Conservation (phyloP, 2,329 filamentous ascomycete species). For the Emergomyces orientalis region DNA sequence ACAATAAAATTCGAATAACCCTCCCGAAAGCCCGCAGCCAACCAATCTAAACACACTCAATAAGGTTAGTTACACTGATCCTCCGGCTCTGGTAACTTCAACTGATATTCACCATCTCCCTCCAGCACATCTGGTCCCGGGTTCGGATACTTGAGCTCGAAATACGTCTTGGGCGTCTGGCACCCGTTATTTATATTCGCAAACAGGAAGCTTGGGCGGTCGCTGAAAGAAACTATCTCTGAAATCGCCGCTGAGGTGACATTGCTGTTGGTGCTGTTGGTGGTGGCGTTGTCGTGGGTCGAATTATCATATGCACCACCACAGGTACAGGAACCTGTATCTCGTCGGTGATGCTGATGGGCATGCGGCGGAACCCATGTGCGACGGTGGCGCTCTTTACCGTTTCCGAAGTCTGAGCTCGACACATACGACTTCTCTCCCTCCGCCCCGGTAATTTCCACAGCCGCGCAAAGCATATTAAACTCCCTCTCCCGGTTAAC, state of each 20-base stretch:
- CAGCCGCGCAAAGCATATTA: slow-evolving; percentile 39
- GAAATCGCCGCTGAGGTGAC: neutral
- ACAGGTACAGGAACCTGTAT: neutral
- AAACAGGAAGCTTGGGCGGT: slow-evolving; percentile 35
- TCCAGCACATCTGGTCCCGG: slow-evolving; percentile 36
- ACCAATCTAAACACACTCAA: neutral
- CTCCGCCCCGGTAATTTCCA: slow-evolving; percentile 29
- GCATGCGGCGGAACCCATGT: neutral
- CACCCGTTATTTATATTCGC: slow-evolving; percentile 36
- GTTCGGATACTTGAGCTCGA: slow-evolving; percentile 37
- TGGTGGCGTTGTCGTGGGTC: neutral
- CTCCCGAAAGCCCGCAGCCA: neutral
- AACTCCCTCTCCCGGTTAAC: slow-evolving; percentile 41
- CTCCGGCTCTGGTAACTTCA: slow-evolving; percentile 27
- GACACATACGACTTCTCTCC: neutral
- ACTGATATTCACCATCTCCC: slow-evolving; percentile 38
- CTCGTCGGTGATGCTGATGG: neutral
- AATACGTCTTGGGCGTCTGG: slow-evolving; percentile 25
- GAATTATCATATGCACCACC: neutral
- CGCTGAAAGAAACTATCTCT: slow-evolving; percentile 25
- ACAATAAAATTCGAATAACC: neutral
- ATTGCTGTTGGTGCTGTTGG: neutral
- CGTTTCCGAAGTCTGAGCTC: neutral
- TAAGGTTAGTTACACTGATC: slow-evolving; percentile 6
- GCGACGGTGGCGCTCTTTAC: neutral